Conservation (phyloP, 352 stramenopile species). For the Lagenidium sp. region DNA sequence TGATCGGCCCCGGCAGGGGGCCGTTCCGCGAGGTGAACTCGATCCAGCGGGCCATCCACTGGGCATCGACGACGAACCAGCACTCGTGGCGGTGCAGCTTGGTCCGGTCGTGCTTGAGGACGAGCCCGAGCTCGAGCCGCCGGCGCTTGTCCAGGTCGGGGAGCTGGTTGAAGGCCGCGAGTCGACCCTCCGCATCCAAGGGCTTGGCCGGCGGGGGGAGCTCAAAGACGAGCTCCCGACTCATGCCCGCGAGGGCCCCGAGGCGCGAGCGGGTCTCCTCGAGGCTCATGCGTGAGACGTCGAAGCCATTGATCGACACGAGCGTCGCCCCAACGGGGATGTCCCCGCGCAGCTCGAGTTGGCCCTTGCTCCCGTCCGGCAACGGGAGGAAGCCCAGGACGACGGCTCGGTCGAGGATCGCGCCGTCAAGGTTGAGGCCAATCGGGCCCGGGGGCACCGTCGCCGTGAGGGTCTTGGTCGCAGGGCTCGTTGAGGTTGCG, state of each 20-base stretch:
- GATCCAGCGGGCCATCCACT: constrained; percentile 60
- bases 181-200: neutral
- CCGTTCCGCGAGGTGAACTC: constrained; percentile 42
- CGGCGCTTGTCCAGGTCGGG: constrained; percentile 45
- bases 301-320: constrained; percentile 57
- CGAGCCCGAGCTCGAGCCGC: constrained; percentile 47
- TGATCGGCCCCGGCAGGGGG: constrained; percentile 46
- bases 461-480: constrained; percentile 14
- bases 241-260: constrained; percentile 20
- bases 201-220: constrained; percentile 15
- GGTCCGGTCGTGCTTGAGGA: constrained; percentile 52
- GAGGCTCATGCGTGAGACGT: constrained; percentile 34
- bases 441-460: constrained; percentile 49
- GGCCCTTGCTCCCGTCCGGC: constrained; percentile 37
- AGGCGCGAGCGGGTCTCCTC: constrained; percentile 31
- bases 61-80: constrained; percentile 60
- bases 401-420: constrained; percentile 32
- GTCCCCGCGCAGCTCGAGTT: constrained; percentile 40
- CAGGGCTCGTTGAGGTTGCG: neutral
- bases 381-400: constrained; percentile 59
- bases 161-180: constrained; percentile 10
- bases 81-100: constrained; percentile 51
- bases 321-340: constrained; percentile 45
- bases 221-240: constrained; percentile 40
- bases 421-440: constrained; percentile 53